Percentiles rank a stretch among this genome's conserved stretches.
Conservation (phyloP, 2,329 filamentous ascomycete genomes). For the Fusarium sp. region DNA sequence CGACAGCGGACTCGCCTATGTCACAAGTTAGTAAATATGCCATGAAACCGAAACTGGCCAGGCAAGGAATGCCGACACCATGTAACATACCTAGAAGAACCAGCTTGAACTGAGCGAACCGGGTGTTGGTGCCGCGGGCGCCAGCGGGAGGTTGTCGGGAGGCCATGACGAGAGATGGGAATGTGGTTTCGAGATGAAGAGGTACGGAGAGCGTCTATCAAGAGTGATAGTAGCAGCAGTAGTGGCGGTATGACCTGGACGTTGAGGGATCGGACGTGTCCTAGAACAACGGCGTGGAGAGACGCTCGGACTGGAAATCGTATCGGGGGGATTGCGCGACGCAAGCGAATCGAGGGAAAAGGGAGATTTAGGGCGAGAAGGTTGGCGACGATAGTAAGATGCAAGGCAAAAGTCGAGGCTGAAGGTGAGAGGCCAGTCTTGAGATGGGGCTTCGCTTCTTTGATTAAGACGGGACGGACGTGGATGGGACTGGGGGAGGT, state of each 20-base stretch:
- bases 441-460: constrained; percentile 35
- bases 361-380: constrained; percentile 9
- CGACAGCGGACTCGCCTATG: constrained; percentile 95
- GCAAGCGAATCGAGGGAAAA: constrained; percentile 12
- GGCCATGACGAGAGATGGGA: constrained; percentile 71
- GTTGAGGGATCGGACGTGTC: constrained; percentile 42
- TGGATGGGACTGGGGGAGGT: constrained; percentile 23
- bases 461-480: constrained; percentile 30
- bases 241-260: constrained; percentile 39
- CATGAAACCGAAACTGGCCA: constrained; percentile 7
- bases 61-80: constrained; percentile 13
- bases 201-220: constrained; percentile 21
- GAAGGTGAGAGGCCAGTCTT: constrained; percentile 36
- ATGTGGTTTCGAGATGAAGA: constrained; percentile 39
- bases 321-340: constrained; percentile 19
- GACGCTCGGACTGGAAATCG: constrained; percentile 28
- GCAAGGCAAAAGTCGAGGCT: constrained; percentile 33
- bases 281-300: constrained; percentile 37
- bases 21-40: constrained; percentile 49
- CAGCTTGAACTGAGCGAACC: constrained; percentile 99
- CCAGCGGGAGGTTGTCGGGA: constrained; percentile 75
- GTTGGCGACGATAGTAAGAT: constrained; percentile 16
- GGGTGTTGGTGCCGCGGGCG: constrained; percentile 74
- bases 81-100: constrained; percentile 84
- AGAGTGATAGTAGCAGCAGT: constrained; percentile 14